Evolutionary conservation across 2,329 filamentous ascomycete genomes (phyloP).

Genomic region (Rugonectria rugulosa): DNA sequence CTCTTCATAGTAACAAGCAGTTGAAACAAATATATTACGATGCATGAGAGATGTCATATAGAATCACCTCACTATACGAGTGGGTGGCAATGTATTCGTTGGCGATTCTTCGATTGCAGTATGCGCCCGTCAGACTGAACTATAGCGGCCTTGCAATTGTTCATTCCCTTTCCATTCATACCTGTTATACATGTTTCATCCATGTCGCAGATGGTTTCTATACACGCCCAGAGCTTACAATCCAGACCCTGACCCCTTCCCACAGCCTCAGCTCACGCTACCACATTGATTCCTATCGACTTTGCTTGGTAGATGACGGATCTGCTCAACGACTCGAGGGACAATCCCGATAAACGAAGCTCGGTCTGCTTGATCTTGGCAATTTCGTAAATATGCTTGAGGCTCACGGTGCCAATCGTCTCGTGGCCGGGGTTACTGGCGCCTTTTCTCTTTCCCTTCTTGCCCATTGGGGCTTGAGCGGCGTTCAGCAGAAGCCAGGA

Average conservation of each 20-base stretch:
- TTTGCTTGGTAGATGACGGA: slow-evolving; percentile 78
- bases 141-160: not conserved
- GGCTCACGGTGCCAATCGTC: slow-evolving; percentile 80
- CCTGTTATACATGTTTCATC: slow-evolving; percentile 36
- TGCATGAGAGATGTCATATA: too few species aligned
- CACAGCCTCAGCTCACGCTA: slow-evolving; percentile 56
- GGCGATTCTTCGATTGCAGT: too few species aligned
- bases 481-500: slow-evolving; percentile 88
- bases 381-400: slow-evolving; percentile 98
- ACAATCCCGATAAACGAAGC: slow-evolving; percentile 74
- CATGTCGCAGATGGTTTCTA: slow-evolving; percentile 21
- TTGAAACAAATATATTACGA: too few species aligned
- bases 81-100: too few species aligned
- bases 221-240: slow-evolving; percentile 20
- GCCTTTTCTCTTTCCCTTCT: slow-evolving; percentile 81
- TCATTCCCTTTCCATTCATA: slow-evolving; percentile 25
- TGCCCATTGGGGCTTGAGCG: slow-evolving; percentile 74
- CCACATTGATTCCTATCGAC: slow-evolving; percentile 76
- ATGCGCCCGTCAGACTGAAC: too few species aligned
- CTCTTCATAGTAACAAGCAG: too few species aligned
- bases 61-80: too few species aligned
- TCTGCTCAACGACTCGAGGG: slow-evolving; percentile 75
- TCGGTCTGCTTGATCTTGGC: slow-evolving; percentile 93
- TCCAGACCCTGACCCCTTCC: slow-evolving; percentile 8
- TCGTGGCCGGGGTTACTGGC: slow-evolving; percentile 79